Conservation (phyloP, 2,329 filamentous ascomycete species). For the Alternaria arborescens region DNA sequence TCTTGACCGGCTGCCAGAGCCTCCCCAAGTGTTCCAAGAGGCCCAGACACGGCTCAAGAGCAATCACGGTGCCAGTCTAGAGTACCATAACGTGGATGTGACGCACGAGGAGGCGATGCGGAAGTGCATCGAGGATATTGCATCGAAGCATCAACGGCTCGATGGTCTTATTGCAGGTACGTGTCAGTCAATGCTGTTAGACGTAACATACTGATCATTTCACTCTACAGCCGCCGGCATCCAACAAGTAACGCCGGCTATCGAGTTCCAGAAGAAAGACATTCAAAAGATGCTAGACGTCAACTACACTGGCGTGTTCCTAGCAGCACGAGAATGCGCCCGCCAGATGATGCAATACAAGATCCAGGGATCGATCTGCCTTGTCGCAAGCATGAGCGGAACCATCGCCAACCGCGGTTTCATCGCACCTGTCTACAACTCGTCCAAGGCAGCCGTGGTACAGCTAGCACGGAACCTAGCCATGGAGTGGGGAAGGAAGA, state of each 20-base stretch:
- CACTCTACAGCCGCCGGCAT: constrained; percentile 67
- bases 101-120: constrained; percentile 73
- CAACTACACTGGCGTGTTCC: constrained; percentile 68
- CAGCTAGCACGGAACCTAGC: constrained; percentile 75
- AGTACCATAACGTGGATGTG: constrained; percentile 82
- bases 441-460: constrained; percentile 76
- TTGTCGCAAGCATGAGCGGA: constrained; percentile 70
- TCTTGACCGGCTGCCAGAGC: constrained; percentile 66
- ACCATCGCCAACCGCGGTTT: constrained; percentile 69
- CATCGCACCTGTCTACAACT: constrained; percentile 73
- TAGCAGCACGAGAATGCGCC: constrained; percentile 67
- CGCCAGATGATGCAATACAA: constrained; percentile 68
- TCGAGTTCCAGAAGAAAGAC: constrained; percentile 74
- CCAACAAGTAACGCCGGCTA: constrained; percentile 80
- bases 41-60: constrained; percentile 68
- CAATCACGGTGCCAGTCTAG: constrained; percentile 69
- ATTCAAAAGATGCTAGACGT: constrained; percentile 67
- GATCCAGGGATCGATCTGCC: constrained; percentile 64
- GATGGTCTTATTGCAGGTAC: constrained; percentile 75
- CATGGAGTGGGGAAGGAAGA: constrained; percentile 66
- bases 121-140: constrained; percentile 71
- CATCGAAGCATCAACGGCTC: constrained; percentile 71
- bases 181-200: not conserved
- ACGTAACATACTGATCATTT: not conserved
- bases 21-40: constrained; percentile 67